Base-by-base conservation (phyloP, 1,284 basidiomycete genomes). In the Rhodotorula glutinis region DNA sequence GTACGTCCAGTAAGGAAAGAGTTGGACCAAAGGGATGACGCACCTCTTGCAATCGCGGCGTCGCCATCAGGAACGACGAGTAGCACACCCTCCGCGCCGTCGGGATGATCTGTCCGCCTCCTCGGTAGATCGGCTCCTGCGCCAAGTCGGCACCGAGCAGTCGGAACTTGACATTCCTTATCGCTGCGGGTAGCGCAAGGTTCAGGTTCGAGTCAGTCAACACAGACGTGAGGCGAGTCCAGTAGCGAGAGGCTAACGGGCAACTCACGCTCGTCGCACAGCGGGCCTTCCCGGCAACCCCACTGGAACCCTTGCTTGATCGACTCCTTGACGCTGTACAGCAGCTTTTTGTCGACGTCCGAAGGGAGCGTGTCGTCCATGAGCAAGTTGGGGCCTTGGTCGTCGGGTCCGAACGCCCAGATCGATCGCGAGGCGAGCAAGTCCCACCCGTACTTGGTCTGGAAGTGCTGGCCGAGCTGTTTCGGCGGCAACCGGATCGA, bases 271-370 rank as follows among this genome's bases (percentile, higher is more conserved):
- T 99, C 96, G 78, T 98, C 96, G 77, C 94, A 97, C 59, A 99
- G 78, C 27, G 96, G 96, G 1, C 96, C 96, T 82, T 99, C 96
- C 54, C 95, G 84, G 57, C 95, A 88, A 64, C 91, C 96, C 96
- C 96, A 98, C 78, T 97, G 96, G 87, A 98, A 99, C 43, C 96
- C 96, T 80, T 98, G 96, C 80, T 92, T 95, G 77, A 98, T 89
- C 74, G 92, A 89, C 75, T 98, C 95, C 79, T 89, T 93, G 60
- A 98, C 91, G 21, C 88, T 87, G 46, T 85, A 87, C 63, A 99
- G 81, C 67, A 92, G 76, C 79, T 93, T 96, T 81, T 97, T 97
- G 82, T 99, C 95, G 56, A 94, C 91, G 82, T 97, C 92, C 23
- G 89, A 91, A 7, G 96, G 95, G 55, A 98, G 80, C 1, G 96